Evolutionary conservation across 768 basidiomycete genomes (phyloP).

Genomic region (Tricholoma flavovirens): DNA sequence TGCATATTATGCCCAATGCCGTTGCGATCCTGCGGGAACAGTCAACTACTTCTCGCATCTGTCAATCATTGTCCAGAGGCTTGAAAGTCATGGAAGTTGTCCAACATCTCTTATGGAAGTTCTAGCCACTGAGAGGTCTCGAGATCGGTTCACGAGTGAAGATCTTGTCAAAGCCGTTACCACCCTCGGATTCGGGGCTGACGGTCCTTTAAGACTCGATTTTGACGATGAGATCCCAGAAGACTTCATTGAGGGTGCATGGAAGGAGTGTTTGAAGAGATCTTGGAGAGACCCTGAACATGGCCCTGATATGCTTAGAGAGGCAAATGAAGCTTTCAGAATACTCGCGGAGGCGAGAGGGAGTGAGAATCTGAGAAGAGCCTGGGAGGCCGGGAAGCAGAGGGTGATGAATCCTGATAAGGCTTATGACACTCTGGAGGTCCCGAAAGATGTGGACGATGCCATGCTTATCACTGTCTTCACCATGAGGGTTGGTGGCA

Average conservation of each 20-base stretch:
- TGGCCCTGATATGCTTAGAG: conserved; percentile 41
- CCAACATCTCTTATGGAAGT: conserved; percentile 50
- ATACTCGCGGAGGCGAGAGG: conserved; percentile 61
- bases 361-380: conserved; percentile 40
- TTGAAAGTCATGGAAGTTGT: conserved; percentile 43
- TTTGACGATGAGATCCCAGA: conserved; percentile 66
- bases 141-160: conserved; percentile 55
- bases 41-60: conserved; percentile 59
- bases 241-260: conserved; percentile 64
- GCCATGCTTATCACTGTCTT: conserved; percentile 72
- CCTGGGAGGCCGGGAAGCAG: conserved; percentile 51
- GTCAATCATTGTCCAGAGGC: conserved; percentile 40
- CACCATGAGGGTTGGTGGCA: conserved; percentile 53
- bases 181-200: conserved; percentile 62
- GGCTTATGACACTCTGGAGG: conserved; percentile 68
- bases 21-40: conserved; percentile 69
- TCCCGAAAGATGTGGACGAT: conserved; percentile 69
- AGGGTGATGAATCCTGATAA: conserved; percentile 59
- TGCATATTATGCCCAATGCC: conserved; percentile 75
- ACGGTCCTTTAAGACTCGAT: conserved; percentile 56
- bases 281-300: conserved; percentile 49
- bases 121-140: conserved; percentile 53
- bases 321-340: conserved; percentile 64
- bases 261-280: conserved; percentile 52
- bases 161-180: conserved; percentile 45